phyloP scores from a whole-genome alignment of 495 filamentous ascomycete species.

The Neurospora terricola region DNA sequence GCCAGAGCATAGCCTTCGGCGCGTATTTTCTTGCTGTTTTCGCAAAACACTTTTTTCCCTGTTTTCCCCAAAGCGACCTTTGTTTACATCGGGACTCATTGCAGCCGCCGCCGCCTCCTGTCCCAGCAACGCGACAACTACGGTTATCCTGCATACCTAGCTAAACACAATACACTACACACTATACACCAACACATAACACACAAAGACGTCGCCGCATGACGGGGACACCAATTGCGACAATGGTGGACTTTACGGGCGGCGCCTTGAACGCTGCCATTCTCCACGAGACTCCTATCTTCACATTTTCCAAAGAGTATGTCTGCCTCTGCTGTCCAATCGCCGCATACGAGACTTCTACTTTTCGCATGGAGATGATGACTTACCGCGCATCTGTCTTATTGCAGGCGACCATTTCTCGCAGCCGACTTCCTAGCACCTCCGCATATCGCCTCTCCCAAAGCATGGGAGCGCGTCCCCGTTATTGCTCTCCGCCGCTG shows the following conservation, averaged over 20 bases:
- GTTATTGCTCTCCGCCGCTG: constrained; percentile 9
- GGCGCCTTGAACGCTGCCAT: neutral
- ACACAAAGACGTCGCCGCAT: neutral
- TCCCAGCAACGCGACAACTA: neutral
- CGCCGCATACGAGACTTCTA: neutral
- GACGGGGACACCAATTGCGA: neutral
- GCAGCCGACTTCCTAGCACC: constrained; percentile 13
- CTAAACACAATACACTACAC: neutral
- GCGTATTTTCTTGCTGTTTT: neutral
- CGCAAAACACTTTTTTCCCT: neutral
- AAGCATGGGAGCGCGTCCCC: constrained; percentile 23
- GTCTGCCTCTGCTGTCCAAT: neutral
- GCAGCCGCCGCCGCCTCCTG: neutral
- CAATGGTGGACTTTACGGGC: neutral
- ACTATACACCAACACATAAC: neutral
- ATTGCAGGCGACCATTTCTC: constrained; percentile 12
- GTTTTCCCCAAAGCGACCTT: neutral
- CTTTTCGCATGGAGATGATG: neutral
- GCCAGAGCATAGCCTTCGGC: neutral
- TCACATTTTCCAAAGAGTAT: neutral
- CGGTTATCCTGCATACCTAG: neutral
- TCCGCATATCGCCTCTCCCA: constrained; percentile 7
- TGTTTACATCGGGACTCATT: neutral
- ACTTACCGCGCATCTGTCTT: neutral
- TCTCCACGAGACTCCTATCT: neutral